Conservation (phyloP, 2,329 filamentous ascomycete species). For the Ophiostoma pallidulum region DNA sequence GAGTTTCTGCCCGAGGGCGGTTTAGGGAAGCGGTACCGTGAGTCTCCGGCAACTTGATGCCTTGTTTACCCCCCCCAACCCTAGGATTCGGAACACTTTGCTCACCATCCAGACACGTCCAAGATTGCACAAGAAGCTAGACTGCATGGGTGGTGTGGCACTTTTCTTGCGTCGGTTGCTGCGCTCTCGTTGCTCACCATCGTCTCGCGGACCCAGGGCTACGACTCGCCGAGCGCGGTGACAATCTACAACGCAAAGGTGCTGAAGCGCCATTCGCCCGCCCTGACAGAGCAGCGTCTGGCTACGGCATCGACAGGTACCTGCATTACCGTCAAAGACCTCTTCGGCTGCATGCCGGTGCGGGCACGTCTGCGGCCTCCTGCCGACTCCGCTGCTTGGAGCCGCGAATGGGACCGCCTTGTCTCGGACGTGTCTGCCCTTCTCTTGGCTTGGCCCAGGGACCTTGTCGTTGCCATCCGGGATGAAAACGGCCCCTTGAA, state of each 20-base stretch:
- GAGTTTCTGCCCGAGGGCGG: conserved; percentile 67
- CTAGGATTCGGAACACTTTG: neutral
- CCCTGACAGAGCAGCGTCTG: conserved; percentile 45
- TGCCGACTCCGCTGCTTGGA: conserved; percentile 9
- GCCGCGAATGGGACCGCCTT: conserved; percentile 57
- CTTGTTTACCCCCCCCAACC: too few relatives aligned
- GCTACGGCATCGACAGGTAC: conserved; percentile 58
- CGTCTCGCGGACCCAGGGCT: conserved; percentile 55
- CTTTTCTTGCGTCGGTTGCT: conserved; percentile 68
- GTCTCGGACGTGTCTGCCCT: conserved; percentile 50
- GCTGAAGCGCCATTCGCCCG: conserved; percentile 55
- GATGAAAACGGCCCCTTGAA: conserved; percentile 35
- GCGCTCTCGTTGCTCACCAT: conserved; percentile 68
- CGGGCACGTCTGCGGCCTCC: conserved; percentile 70
- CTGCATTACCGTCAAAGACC: conserved; percentile 61
- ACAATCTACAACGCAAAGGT: conserved; percentile 60
- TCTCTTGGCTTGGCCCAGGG: conserved; percentile 57
- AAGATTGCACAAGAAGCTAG: conserved; percentile 44
- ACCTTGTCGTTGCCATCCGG: conserved; percentile 48
- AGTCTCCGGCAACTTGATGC: conserved; percentile 24
- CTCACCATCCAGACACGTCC: conserved; percentile 57
- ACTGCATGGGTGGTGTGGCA: conserved; percentile 58
- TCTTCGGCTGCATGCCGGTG: conserved; percentile 88
- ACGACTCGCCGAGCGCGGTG: conserved; percentile 55
- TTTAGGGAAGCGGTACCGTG: conserved; percentile 65